A percentile compares a stretch with the other conserved stretches of the same genome.
Evolutionary conservation across 108 stramenopile genomes (phyloP).

Genomic region (Pseudonitzschia multiseries): DNA sequence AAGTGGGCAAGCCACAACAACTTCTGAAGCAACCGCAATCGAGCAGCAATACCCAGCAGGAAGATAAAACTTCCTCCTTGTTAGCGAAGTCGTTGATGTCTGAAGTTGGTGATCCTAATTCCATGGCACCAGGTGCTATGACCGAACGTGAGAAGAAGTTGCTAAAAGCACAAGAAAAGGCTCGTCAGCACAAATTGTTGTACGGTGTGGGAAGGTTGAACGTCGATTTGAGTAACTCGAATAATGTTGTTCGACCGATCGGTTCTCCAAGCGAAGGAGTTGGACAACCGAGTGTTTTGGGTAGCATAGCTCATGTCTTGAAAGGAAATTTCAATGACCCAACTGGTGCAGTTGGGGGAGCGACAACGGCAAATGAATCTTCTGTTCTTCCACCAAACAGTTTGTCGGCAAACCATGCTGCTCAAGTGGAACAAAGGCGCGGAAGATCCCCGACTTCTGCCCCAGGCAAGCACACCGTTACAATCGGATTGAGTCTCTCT

Average conservation of each 20-base stretch:
- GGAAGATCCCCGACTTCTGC: not conserved
- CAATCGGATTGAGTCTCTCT: constrained; percentile 77
- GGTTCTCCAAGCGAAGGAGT: constrained; percentile 45
- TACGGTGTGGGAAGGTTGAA: not conserved
- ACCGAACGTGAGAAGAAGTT: constrained; percentile 54
- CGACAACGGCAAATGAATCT: not conserved
- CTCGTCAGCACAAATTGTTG: constrained; percentile 5
- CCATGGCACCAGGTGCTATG: constrained; percentile 58
- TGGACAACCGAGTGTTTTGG: constrained; percentile 44
- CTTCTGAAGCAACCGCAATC: not conserved
- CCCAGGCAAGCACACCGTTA: constrained; percentile 45
- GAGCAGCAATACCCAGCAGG: constrained; percentile 4
- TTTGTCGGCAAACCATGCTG: constrained; percentile 38
- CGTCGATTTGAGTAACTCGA: not conserved
- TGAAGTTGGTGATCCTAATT: constrained; percentile 63
- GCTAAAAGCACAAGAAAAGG: constrained; percentile 54
- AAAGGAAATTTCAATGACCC: constrained; percentile 28
- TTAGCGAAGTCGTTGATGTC: constrained; percentile 56
- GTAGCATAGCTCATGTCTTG: constrained; percentile 45
- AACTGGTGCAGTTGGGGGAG: not conserved
- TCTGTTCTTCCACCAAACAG: constrained; percentile 41
- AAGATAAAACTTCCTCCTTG: constrained; percentile 33
- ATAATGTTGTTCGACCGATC: constrained; percentile 27
- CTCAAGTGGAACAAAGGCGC: constrained; percentile 20
- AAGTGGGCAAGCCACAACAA: not conserved